Conservation (phyloP, 306 rosid genomes). For the Albizia julibrissin region DNA sequence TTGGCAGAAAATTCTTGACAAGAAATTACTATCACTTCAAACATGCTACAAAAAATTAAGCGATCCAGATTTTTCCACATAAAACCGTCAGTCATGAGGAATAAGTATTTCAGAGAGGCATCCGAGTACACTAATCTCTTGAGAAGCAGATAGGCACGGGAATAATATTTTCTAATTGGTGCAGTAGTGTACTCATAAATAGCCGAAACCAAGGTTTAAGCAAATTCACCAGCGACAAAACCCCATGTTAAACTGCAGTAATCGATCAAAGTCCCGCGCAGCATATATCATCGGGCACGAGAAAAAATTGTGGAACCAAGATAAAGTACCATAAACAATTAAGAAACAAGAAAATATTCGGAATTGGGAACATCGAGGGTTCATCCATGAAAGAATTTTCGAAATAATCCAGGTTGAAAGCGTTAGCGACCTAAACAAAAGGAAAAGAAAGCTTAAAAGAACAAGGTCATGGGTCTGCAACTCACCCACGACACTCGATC, state of each 20-base stretch:
- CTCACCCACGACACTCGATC: slow-evolving; percentile 81
- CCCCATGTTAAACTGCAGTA: background rate
- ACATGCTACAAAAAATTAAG: background rate
- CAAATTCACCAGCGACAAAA: background rate
- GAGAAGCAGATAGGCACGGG: background rate
- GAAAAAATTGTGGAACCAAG: background rate
- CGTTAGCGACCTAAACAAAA: background rate
- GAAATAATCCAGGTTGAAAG: background rate
- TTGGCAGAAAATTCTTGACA: background rate
- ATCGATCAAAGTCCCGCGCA: background rate
- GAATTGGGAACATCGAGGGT: background rate
- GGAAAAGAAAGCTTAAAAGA: background rate
- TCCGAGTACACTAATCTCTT: background rate
- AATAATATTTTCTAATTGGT: background rate
- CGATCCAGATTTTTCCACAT: background rate
- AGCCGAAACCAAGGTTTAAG: background rate
- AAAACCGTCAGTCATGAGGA: background rate
- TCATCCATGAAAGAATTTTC: slow-evolving; percentile 3
- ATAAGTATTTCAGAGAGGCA: background rate
- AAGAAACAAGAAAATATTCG: background rate
- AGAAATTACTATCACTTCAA: background rate
- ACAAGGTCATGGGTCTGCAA: slow-evolving; percentile 6
- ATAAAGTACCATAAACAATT: background rate
- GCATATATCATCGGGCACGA: slow-evolving; percentile 1
- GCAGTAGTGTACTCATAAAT: background rate